phyloP scores from a whole-genome alignment of 352 stramenopile genomes.

The Globisporangium emineosum region DNA sequence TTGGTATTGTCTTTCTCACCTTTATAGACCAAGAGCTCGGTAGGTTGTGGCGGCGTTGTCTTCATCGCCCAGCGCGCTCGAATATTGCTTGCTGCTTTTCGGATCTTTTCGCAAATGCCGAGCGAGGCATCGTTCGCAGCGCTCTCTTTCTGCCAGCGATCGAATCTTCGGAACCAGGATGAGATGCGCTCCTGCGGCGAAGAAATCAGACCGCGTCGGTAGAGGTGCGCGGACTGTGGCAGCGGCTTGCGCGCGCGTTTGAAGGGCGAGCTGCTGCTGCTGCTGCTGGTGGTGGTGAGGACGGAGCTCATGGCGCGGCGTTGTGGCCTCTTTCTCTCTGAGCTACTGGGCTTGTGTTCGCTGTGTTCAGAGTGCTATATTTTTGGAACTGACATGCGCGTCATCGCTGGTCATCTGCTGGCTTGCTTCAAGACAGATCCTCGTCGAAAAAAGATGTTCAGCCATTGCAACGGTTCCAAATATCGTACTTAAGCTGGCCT shows the following conservation, averaged over 20 bases:
- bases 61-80: conserved; percentile 3
- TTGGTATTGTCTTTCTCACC: background rate
- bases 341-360: background rate
- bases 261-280: background rate
- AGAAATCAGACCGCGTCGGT: conserved; percentile 1
- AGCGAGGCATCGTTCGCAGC: background rate
- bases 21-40: background rate
- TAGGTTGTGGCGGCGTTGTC: background rate
- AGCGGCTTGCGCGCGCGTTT: conserved; percentile 6
- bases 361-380: background rate
- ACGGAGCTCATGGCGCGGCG: background rate
- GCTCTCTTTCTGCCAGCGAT: conserved; percentile 9
- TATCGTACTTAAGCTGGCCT: background rate
- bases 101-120: conserved; percentile 6
- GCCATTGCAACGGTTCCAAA: background rate
- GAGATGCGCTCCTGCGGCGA: conserved; percentile 1
- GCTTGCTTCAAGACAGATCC: conserved; percentile 2
- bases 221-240: background rate
- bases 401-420: background rate
- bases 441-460: no score
- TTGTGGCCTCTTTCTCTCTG: conserved; percentile 1
- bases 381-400: background rate
- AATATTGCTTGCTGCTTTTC: background rate
- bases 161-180: conserved; percentile 8
- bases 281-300: background rate